Evolutionary conservation across 2,329 filamentous ascomycete genomes (phyloP), one percentile per base, ranked within the genome.

Genomic region (Penicillium sp.): DNA sequence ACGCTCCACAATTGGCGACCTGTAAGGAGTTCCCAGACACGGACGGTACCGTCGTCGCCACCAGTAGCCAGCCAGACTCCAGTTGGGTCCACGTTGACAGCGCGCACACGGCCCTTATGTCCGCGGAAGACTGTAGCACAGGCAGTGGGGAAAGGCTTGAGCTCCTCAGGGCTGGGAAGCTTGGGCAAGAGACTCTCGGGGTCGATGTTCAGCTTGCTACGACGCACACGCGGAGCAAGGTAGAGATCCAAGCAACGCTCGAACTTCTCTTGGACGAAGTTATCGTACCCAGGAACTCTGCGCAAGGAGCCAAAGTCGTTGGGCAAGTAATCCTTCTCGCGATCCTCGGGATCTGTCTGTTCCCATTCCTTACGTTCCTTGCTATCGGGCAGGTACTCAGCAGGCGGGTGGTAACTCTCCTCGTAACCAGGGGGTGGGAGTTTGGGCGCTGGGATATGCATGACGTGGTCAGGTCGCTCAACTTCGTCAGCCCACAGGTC

Each of bases 401-500:
- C 85, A 50, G 95, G 94, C 25, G 94, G 94, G 75, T 97, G 96
- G 74, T 99, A 97, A 71, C 91, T 96, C 74, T 97, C 86, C 69
- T 96, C 93, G 73, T 96, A 97, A 52, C 92, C 92, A 29, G 94
- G 94, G 38, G 94, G 93, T 29, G 93, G 87, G 50, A 95, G 82
- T 74, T 99, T 99, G 6, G 94, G 94, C 1, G 94, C 93, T 17
- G 94, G 90, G 54, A 97, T 89, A 70, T 97, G 91, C 93, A 97
- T 97, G 37, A 89, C 82, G 74, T 97, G 90, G 60, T 93, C 89
- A 35, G 89, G 86, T 66, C 89, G 84, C 12, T 91, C 86, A 66
- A 89, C 85, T 75, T 99, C 93, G 70, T 97, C 90, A 54, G 93
- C 91, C 94, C 94, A 99, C 54, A 99, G 85, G 71, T 99, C 94